Evolutionary conservation across 2,329 filamentous ascomycete genomes (phyloP).

Genomic region (Nemania serpens): DNA sequence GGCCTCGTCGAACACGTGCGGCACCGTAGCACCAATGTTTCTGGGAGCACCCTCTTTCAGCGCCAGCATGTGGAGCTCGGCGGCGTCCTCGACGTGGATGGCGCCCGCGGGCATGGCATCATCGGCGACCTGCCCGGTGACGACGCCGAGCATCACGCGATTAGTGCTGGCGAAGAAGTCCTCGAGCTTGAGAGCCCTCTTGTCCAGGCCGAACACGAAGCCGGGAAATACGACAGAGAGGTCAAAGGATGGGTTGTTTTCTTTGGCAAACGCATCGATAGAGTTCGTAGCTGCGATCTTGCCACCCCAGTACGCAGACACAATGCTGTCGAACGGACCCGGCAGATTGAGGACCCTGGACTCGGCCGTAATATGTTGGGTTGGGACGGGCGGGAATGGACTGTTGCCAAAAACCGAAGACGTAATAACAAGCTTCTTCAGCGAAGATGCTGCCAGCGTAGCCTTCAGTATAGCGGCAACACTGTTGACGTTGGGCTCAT

Average conservation of each 20-base stretch:
- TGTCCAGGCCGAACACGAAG: slow-evolving; percentile 21
- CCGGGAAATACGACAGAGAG: slow-evolving; percentile 22
- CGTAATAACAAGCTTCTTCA: slow-evolving; percentile 4
- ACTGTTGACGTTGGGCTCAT: slow-evolving; percentile 7
- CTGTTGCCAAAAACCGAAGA: slow-evolving; percentile 1
- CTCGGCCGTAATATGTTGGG: not conserved
- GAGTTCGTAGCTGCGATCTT: slow-evolving; percentile 10
- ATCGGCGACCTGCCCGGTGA: slow-evolving; percentile 3
- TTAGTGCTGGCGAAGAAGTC: slow-evolving; percentile 15
- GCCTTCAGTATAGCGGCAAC: not conserved
- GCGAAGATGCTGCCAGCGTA: not conserved
- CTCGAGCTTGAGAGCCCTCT: slow-evolving; percentile 10
- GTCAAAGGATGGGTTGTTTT: slow-evolving; percentile 10
- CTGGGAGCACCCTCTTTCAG: slow-evolving; percentile 8
- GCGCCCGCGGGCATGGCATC: slow-evolving; percentile 12
- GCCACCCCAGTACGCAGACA: slow-evolving; percentile 7
- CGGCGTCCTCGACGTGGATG: slow-evolving; percentile 14
- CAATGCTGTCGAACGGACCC: not conserved
- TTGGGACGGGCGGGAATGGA: not conserved
- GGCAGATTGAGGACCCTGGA: not conserved
- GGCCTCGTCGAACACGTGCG: slow-evolving; percentile 24
- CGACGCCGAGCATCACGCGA: slow-evolving; percentile 3
- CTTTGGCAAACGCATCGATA: slow-evolving; percentile 8
- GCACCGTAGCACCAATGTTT: slow-evolving; percentile 13
- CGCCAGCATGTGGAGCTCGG: slow-evolving; percentile 16